Conservation (phyloP, 2,329 filamentous ascomycete species). For the Didymella keratinophila region DNA sequence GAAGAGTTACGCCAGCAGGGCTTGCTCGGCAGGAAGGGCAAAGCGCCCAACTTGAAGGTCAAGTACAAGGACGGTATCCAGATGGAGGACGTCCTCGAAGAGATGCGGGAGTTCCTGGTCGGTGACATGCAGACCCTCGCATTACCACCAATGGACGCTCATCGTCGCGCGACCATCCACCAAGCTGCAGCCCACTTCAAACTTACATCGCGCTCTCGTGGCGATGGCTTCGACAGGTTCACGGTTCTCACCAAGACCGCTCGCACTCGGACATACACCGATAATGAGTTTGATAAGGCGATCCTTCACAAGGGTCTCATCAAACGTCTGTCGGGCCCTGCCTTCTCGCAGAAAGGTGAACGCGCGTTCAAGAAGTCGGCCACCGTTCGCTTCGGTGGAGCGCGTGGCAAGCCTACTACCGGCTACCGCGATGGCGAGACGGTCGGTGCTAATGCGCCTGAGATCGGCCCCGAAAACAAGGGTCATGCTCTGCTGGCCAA, state of each 20-base stretch:
- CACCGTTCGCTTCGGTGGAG: conserved; percentile 24
- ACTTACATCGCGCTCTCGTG: conserved; percentile 84
- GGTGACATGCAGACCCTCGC: conserved; percentile 70
- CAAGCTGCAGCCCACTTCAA: conserved; percentile 77
- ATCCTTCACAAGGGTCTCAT: conserved; percentile 58
- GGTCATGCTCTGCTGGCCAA: conserved; percentile 90
- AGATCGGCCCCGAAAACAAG: conserved; percentile 81
- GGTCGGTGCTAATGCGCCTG: conserved; percentile 84
- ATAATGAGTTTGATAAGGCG: conserved; percentile 60
- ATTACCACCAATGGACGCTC: conserved; percentile 84
- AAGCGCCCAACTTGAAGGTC: conserved; percentile 61
- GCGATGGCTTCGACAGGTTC: conserved; percentile 75
- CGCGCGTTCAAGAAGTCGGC: conserved; percentile 23
- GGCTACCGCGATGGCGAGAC: conserved; percentile 83
- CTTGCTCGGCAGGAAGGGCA: conserved; percentile 54
- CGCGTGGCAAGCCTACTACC: conserved; percentile 28
- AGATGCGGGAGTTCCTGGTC: conserved; percentile 75
- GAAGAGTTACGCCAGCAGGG: conserved; percentile 56
- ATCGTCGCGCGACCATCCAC: conserved; percentile 79
- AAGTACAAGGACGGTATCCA: conserved; percentile 79
- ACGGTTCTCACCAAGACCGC: conserved; percentile 79
- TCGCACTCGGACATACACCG: conserved; percentile 68
- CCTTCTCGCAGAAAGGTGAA: conserved; percentile 20
- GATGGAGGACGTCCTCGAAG: conserved; percentile 72
- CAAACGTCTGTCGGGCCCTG: conserved; percentile 48